Evolutionary conservation across 352 stramenopile genomes (phyloP).

Genomic region (Phytophthora litchii): DNA sequence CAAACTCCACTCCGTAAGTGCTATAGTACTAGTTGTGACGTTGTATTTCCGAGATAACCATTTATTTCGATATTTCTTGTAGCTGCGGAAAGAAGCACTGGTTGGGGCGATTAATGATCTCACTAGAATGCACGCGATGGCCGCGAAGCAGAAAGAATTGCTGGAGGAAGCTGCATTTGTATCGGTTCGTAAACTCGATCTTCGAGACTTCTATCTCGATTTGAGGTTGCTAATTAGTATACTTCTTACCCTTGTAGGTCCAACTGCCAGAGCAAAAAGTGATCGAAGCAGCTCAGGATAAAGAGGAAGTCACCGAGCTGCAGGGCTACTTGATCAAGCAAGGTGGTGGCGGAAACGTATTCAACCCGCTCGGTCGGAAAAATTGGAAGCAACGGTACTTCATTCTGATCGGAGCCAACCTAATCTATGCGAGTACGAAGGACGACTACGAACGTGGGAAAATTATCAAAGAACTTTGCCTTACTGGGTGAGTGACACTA

Average conservation of each 20-base stretch:
- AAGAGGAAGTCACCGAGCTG: slow-evolving; percentile 57
- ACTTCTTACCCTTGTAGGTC: slow-evolving; percentile 34
- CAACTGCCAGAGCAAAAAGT: slow-evolving; percentile 83
- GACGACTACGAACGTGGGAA: slow-evolving; percentile 87
- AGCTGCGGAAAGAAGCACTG: slow-evolving; percentile 78
- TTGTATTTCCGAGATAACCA: background rate
- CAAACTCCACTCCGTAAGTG: slow-evolving; percentile 65
- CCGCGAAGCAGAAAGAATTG: slow-evolving; percentile 68
- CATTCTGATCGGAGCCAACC: slow-evolving; percentile 67
- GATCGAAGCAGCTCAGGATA: slow-evolving; percentile 78
- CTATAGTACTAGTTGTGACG: background rate
- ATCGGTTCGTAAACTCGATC: slow-evolving; percentile 45
- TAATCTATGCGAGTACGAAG: slow-evolving; percentile 87
- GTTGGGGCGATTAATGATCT: slow-evolving; percentile 71
- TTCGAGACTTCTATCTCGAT: background rate
- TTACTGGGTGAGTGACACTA: slow-evolving; percentile 59
- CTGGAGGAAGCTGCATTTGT: slow-evolving; percentile 82
- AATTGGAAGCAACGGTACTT: slow-evolving; percentile 92
- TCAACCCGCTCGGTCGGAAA: slow-evolving; percentile 79
- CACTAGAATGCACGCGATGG: slow-evolving; percentile 68
- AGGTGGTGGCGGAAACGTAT: slow-evolving; percentile 73
- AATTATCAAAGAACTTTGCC: slow-evolving; percentile 86
- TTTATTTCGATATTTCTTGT: background rate
- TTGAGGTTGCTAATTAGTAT: background rate
- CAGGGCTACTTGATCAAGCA: slow-evolving; percentile 91